phyloP scores from a whole-genome alignment of 371 early-diverging fungal species.

The Cokeromyces recurvatus region DNA sequence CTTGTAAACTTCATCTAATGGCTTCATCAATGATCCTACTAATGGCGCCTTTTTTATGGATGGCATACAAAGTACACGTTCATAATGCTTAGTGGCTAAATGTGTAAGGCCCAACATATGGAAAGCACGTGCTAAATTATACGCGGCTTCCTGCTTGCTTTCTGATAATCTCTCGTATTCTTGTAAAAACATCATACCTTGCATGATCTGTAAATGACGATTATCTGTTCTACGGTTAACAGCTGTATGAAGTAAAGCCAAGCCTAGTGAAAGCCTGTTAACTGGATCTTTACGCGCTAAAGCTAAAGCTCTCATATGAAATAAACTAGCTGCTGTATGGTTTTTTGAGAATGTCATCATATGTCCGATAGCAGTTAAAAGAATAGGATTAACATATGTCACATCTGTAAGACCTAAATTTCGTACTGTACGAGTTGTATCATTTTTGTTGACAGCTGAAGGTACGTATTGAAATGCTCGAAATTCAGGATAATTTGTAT shows the following conservation, averaged over 20 bases:
- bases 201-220: constrained; percentile 63
- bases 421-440: too few relatives aligned
- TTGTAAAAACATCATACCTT: constrained; percentile 66
- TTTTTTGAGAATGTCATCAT: constrained; percentile 51
- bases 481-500: too few relatives aligned
- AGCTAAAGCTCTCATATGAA: constrained; percentile 58
- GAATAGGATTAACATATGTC: constrained; percentile 26
- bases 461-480: too few relatives aligned
- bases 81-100: constrained; percentile 81
- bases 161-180: constrained; percentile 58
- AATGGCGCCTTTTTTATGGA: constrained; percentile 20
- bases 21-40: not conserved
- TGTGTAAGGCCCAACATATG: constrained; percentile 78
- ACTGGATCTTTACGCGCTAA: constrained; percentile 61
- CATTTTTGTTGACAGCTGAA: not conserved
- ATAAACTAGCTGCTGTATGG: constrained; percentile 60
- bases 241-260: constrained; percentile 59
- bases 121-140: constrained; percentile 82
- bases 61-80: constrained; percentile 59
- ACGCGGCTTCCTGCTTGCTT: constrained; percentile 68
- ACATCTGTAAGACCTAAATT: constrained; percentile 1
- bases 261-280: constrained; percentile 57
- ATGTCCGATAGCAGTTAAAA: constrained; percentile 60
- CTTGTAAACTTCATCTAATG: constrained; percentile 24
- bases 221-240: constrained; percentile 68